Base-by-base conservation (phyloP, 2,329 filamentous ascomycete genomes). In the Pseudogymnoascus sp. region DNA sequence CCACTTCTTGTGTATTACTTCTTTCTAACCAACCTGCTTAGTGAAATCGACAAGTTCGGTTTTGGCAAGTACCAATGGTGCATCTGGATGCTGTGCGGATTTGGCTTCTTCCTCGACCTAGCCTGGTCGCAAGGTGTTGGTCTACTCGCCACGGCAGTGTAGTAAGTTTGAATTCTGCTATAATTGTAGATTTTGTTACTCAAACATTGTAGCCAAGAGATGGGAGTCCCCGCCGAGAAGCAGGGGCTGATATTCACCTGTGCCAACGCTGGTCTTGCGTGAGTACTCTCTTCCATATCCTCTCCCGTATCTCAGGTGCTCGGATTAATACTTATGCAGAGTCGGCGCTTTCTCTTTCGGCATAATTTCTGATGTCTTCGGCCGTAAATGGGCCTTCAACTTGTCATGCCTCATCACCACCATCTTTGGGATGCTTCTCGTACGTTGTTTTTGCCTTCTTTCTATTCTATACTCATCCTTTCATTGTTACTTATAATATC, bases 71-170 rank as follows among this genome's bases (percentile, higher is more conserved):
- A 70, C 53, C 70, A 71, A 38, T 70, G 67, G 68, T 70, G 65
- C 59, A 68, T 71, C 19, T 71, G 69, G 67, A 23, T 26, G 2
- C 59, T 71, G 5, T 71, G 69, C 26, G 70, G 70, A 9, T 64
- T 71, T 42, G 70, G 70, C 17, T 71, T 70, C 62, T 69, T 71
- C 44, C 62, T 71, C 4, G 70, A 71, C 65, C 60, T 70, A 13
- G 23, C 67, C 7, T 71, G 69, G 69, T 68, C 69, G 21, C 66
- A 69, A 42, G 69, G 64, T 7, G 65, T 70, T 61, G 68, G 68
- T 11, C 62, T 70, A 15, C 66, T 71, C 56, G 67, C 67, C 7
- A 65, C 65, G 4, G 65, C 68, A 11, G 19, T 70, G 19, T 64
- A 69, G 37, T 64, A 64, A 19, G 37, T 26, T 26, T 40, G 9